phyloP scores from a whole-genome alignment of 805 yeast genomes.

The Saccharomycopsis oosterbeekiorum region DNA sequence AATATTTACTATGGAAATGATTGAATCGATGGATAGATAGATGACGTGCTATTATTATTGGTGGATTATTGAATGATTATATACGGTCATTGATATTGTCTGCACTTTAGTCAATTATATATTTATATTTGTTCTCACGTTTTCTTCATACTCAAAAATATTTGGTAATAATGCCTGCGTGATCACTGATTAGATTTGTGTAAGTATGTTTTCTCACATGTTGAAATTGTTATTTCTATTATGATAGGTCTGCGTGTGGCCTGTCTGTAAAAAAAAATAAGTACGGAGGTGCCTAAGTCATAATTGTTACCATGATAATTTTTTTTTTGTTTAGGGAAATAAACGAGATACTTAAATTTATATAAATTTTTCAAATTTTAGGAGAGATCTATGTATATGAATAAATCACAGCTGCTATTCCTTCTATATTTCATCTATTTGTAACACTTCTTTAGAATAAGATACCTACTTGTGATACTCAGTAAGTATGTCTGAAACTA shows the following conservation, averaged over 20 bases:
- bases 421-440: no score
- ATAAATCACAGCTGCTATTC: neutral
- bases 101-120: no score
- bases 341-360: neutral
- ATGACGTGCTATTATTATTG: no score
- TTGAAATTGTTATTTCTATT: neutral
- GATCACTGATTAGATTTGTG: no score
- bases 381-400: neutral
- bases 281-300: neutral
- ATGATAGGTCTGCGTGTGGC: neutral
- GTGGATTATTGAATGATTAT: no score
- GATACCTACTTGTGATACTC: neutral
- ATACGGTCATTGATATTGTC: no score
- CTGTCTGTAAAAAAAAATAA: neutral
- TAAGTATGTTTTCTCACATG: neutral
- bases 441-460: neutral
- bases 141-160: no score
- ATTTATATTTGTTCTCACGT: no score
- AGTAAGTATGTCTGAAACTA: conserved; percentile 12
- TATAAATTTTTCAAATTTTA: neutral
- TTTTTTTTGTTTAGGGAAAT: neutral
- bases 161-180: no score
- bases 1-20: no score
- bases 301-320: no score
- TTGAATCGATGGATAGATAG: no score